These are phyloP conservation scores for Apophysomyces elegans DNA, from an alignment of 371 early-diverging fungal species.

Conservation along the genomic window DNA sequence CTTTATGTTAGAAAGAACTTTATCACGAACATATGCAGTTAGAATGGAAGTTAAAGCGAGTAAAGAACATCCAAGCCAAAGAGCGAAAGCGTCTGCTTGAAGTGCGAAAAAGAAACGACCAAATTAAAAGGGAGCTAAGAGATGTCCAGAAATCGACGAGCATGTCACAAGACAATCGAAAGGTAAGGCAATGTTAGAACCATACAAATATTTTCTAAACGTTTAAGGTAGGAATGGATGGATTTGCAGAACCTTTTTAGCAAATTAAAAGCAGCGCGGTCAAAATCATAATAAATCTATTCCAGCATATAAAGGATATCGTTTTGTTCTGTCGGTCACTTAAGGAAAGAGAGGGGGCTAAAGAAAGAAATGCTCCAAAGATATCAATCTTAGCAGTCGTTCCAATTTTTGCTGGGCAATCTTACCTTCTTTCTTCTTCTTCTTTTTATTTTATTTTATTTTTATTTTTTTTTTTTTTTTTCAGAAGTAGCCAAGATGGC, in stretches of 20 bases:
- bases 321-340: too few relatives aligned
- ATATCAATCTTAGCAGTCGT: too few relatives aligned
- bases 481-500: too few relatives aligned
- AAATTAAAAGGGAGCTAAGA: not conserved
- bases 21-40: constrained; percentile 3
- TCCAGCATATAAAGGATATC: too few relatives aligned
- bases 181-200: not conserved
- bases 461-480: too few relatives aligned
- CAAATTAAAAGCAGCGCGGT: not conserved
- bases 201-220: not conserved
- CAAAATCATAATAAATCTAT: too few relatives aligned
- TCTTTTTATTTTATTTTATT: too few relatives aligned
- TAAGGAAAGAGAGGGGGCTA: too few relatives aligned
- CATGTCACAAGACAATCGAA: not conserved
- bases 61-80: not conserved
- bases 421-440: too few relatives aligned
- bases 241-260: not conserved
- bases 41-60: constrained; percentile 1
- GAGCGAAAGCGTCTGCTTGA: not conserved
- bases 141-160: not conserved
- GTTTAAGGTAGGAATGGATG: not conserved
- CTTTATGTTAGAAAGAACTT: not conserved
- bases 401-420: too few relatives aligned
- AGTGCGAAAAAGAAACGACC: not conserved
- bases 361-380: too few relatives aligned